phyloP scores from a whole-genome alignment of 345 rosid genomes.

The Litchi chinensis region DNA sequence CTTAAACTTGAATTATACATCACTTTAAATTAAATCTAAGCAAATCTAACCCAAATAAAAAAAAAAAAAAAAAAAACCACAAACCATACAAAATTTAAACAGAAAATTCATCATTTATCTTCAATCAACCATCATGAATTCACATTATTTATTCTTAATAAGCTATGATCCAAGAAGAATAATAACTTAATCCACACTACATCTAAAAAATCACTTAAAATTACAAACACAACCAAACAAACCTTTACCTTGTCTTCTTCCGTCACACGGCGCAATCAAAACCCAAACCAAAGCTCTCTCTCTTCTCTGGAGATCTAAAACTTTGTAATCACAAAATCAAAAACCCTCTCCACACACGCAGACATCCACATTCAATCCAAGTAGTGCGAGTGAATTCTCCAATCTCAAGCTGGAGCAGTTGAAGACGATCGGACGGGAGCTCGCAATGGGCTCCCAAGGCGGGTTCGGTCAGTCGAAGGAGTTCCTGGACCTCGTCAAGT shows the following conservation, averaged over 20 bases:
- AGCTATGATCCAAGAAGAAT: too few species aligned
- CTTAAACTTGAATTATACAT: too few species aligned
- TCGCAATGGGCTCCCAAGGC: constrained; percentile 98
- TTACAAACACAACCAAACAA: not conserved
- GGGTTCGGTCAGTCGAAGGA: constrained; percentile 95
- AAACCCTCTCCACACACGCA: not conserved
- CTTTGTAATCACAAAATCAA: not conserved
- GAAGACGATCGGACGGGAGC: constrained; percentile 96
- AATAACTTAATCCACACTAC: not conserved
- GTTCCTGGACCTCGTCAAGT: constrained; percentile 93
- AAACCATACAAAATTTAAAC: too few species aligned
- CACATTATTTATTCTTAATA: too few species aligned
- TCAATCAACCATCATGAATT: too few species aligned
- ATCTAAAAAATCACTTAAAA: not conserved
- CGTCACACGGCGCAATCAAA: not conserved
- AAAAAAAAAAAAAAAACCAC: too few species aligned
- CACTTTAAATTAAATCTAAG: too few species aligned
- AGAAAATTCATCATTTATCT: too few species aligned
- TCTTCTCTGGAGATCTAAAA: not conserved
- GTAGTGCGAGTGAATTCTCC: not conserved
- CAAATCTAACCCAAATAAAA: too few species aligned
- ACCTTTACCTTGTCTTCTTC: not conserved
- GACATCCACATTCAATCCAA: not conserved
- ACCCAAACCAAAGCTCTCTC: not conserved
- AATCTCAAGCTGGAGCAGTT: constrained; percentile 74